Conservation (phyloP, 805 yeast genomes). For the Lipomyces yamadae region DNA sequence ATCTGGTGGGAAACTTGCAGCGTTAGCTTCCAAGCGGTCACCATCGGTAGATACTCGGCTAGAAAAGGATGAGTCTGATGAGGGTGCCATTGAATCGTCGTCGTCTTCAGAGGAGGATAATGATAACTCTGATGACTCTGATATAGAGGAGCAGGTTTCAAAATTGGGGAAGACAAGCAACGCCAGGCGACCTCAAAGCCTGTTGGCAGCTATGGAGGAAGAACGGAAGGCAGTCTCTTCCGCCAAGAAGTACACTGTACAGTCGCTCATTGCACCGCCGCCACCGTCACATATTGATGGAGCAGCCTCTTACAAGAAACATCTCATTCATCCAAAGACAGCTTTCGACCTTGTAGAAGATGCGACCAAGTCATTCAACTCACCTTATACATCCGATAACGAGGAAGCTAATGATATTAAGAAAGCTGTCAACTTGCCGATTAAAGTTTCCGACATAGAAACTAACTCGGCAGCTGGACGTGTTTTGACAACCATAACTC, state of each 20-base stretch:
- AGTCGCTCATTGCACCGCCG: constrained; percentile 39
- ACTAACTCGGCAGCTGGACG: constrained; percentile 59
- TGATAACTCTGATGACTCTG: constrained; percentile 38
- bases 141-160: constrained; percentile 26
- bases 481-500: constrained; percentile 69
- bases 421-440: constrained; percentile 59
- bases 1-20: constrained; percentile 39
- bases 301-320: constrained; percentile 62
- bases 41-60: constrained; percentile 32
- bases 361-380: constrained; percentile 33
- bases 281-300: constrained; percentile 46
- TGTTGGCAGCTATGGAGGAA: constrained; percentile 42
- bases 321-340: constrained; percentile 63
- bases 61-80: constrained; percentile 38
- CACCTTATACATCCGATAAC: constrained; percentile 71
- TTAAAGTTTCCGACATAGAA: constrained; percentile 61
- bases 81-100: constrained; percentile 39
- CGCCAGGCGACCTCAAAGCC: constrained; percentile 36
- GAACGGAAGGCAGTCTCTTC: constrained; percentile 41
- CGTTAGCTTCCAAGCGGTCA: constrained; percentile 24
- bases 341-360: constrained; percentile 46
- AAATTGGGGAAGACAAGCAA: neutral
- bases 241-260: constrained; percentile 35
- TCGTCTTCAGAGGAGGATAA: constrained; percentile 34
- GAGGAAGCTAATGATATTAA: constrained; percentile 68